Base-by-base conservation (phyloP, 257 asterid genomes). In the Solanum sejunctum region DNA sequence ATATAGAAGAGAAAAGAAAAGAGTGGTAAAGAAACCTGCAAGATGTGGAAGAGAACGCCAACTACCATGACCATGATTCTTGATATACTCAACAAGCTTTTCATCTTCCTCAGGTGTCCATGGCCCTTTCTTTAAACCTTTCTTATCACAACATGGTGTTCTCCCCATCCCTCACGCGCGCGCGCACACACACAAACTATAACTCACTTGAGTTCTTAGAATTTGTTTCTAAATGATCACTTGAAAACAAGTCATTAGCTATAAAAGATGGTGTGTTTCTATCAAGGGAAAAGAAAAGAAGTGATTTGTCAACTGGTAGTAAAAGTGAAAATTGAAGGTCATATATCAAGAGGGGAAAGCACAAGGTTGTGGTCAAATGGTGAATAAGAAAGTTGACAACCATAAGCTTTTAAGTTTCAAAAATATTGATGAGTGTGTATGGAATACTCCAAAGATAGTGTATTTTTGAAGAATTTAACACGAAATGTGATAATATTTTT, bases 61-160 rank as follows among this genome's bases (percentile, higher is more conserved):
- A 92, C 97, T 93, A 20, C 97, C 97, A 89, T 92, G 95, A 18
- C 99, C 99, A 89, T 94, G 85, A 16, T 90, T 89, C 87, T 91
- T 92, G 86, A 95, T 93, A 72, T 92, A 95, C 3, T 92, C 93
- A 57, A 91, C 83, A 69, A 95, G 88, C 77, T 92, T 94, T 41
- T 92, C 95, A 58, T 95, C 98, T 94, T 95, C 98, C 43, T 95
- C 98, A 21, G 98, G 88, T 41, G 97, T 93, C 99, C 99, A 96
- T 18, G 98, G 97, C 80, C 99, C 98, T 88, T 90, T 96, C 88
- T 95, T 96, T 93, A 96, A 79, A 82, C 96, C 98, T 71, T 91
- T 93, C 94, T 91, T 93, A 10, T 93, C 99, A 92, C 99, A 95
- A 51, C 98, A 95, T 3, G 99, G 99, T 28, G 98, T 90, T 90